A percentile compares a stretch with the other conserved stretches of the same genome.
phyloP scores from a whole-genome alignment of 495 filamentous ascomycete species.

The Evansstolkia leycettana region DNA sequence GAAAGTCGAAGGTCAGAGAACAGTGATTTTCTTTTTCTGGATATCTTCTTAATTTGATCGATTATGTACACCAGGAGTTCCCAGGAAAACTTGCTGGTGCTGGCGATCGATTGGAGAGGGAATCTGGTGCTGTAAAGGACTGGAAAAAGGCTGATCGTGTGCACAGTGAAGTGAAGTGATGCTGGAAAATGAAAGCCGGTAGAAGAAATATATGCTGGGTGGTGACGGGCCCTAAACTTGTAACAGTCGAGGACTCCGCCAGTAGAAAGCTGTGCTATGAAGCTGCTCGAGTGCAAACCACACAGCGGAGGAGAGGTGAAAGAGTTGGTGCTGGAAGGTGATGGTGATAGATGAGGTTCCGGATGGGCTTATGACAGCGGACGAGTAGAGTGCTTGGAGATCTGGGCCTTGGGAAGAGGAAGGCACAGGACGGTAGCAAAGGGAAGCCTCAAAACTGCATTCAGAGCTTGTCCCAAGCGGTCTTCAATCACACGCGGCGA shows the following conservation, averaged over 20 bases:
- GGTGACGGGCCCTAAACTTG: constrained; percentile 13
- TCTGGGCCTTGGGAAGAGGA: constrained; percentile 6
- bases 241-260: background rate
- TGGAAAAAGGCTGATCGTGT: constrained; percentile 23
- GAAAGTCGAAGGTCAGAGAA: constrained; percentile 28
- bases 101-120: constrained; percentile 32
- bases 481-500: constrained; percentile 7
- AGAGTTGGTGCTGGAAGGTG: constrained; percentile 12
- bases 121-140: constrained; percentile 30
- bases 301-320: constrained; percentile 9
- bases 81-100: constrained; percentile 90
- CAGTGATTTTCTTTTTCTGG: constrained; percentile 27
- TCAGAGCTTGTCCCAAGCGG: constrained; percentile 6
- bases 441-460: constrained; percentile 7
- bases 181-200: constrained; percentile 17
- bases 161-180: constrained; percentile 20
- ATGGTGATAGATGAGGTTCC: constrained; percentile 8
- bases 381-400: constrained; percentile 9
- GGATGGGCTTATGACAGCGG: constrained; percentile 9
- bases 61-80: constrained; percentile 82
- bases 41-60: constrained; percentile 44
- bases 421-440: constrained; percentile 9
- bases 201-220: constrained; percentile 14
- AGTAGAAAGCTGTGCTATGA: constrained; percentile 15
- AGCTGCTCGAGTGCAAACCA: constrained; percentile 15